These are phyloP conservation scores for Schoenoplectus tabernaemontani DNA, from an alignment of 202 grass and related monocot species.

Conservation along the genomic window DNA sequence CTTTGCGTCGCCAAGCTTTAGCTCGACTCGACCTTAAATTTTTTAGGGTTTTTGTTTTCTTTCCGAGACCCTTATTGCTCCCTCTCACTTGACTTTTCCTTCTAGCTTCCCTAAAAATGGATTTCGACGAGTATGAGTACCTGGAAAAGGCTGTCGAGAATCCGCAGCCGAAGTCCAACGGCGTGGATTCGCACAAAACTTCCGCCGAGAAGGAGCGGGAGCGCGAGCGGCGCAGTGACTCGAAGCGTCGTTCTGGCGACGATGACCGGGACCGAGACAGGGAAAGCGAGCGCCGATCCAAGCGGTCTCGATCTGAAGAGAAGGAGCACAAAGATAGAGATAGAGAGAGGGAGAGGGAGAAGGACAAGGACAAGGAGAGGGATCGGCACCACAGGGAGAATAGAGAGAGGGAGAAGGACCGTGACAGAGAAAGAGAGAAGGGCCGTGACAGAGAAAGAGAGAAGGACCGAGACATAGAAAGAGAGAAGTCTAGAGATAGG, in stretches of 20 bases:
- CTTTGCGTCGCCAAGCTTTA: background rate
- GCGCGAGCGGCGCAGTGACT: conserved; percentile 13
- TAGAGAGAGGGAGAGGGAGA: conserved; percentile 35
- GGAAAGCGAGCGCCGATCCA: conserved; percentile 48
- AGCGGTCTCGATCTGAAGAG: conserved; percentile 53
- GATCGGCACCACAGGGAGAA: conserved; percentile 31
- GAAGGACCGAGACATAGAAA: conserved; percentile 25
- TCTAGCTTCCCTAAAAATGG: conserved; percentile 34
- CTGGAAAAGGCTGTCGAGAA: conserved; percentile 87
- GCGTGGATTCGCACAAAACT: conserved; percentile 22
- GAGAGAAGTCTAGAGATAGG: conserved; percentile 33
- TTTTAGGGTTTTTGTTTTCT: conserved; percentile 10
- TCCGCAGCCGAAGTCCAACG: conserved; percentile 34
- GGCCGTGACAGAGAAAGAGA: conserved; percentile 36
- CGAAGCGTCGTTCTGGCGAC: conserved; percentile 47
- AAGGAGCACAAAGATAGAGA: conserved; percentile 46
- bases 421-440: conserved; percentile 22
- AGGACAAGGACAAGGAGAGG: conserved; percentile 28
- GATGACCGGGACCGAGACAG: conserved; percentile 41
- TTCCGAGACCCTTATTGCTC: conserved; percentile 1
- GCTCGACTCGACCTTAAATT: background rate
- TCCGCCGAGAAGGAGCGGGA: conserved; percentile 64
- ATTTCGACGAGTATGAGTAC: conserved; percentile 98
- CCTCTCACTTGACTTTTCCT: no score
- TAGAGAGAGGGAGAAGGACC: conserved; percentile 32